A percentile compares a stretch with the other conserved stretches of the same genome.
These are phyloP conservation scores for Yarrowia galli DNA, from an alignment of 1,139 yeast genomes.

Conservation along the genomic window DNA sequence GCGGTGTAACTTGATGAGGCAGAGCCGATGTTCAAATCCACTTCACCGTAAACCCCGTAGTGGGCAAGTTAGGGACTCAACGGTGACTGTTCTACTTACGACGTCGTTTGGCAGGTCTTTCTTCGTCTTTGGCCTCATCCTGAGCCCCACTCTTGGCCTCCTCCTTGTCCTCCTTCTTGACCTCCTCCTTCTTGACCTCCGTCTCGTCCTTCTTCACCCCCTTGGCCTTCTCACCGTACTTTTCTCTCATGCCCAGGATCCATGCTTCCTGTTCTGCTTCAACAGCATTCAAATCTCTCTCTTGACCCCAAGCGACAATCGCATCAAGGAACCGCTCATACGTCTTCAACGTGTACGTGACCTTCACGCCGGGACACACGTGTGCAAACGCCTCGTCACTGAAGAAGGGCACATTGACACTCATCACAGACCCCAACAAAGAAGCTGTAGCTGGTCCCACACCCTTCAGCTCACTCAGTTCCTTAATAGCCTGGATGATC, in stretches of 20 bases:
- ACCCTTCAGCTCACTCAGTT: slow-evolving; percentile 29
- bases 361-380: slow-evolving; percentile 10
- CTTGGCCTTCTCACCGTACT: not conserved
- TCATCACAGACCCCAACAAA: slow-evolving; percentile 9
- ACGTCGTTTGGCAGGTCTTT: slow-evolving; percentile 26
- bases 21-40: too few relatives aligned
- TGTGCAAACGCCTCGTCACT: slow-evolving; percentile 36
- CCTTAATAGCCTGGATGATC: slow-evolving; percentile 3
- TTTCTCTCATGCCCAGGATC: slow-evolving; percentile 19
- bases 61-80: too few relatives aligned
- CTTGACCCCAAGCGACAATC: not conserved
- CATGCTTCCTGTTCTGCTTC: slow-evolving; percentile 32
- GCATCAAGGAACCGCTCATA: slow-evolving; percentile 6
- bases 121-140: not conserved
- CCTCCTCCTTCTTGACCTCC: not conserved
- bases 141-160: not conserved
- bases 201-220: not conserved
- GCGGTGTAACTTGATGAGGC: too few relatives aligned
- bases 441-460: slow-evolving; percentile 39
- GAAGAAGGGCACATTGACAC: slow-evolving; percentile 22
- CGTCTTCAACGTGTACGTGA: slow-evolving; percentile 10
- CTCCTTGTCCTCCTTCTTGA: not conserved
- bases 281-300: not conserved
- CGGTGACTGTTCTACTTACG: too few relatives aligned
- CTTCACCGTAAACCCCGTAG: too few relatives aligned